Conservation (phyloP, 2,329 filamentous ascomycete genomes). For the Verticillium longisporum region DNA sequence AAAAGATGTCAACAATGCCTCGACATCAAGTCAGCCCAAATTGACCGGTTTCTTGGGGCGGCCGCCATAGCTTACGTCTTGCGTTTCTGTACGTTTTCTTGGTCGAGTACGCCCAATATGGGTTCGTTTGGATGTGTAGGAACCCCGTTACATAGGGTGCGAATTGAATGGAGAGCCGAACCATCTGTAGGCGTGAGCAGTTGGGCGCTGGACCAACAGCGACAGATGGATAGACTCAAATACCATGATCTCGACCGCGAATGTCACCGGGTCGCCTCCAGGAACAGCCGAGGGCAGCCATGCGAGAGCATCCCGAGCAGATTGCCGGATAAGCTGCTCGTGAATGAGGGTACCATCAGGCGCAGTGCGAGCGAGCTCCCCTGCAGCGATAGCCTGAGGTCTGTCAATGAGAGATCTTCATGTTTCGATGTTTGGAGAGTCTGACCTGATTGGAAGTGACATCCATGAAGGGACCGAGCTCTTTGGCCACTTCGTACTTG, state of each 20-base stretch:
- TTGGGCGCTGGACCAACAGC: background rate
- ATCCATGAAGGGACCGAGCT: slow-evolving; percentile 25
- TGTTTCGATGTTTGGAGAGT: too few relatives aligned
- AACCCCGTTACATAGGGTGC: slow-evolving; percentile 40
- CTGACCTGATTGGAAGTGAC: slow-evolving; percentile 26
- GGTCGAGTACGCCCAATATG: slow-evolving; percentile 44
- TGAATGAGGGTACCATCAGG: slow-evolving; percentile 17
- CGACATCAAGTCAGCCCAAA: background rate
- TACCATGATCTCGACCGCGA: slow-evolving; percentile 51
- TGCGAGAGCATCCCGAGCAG: slow-evolving; percentile 15
- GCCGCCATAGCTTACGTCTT: background rate
- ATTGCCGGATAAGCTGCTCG: slow-evolving; percentile 19
- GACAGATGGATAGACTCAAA: background rate
- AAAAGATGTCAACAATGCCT: slow-evolving; percentile 46
- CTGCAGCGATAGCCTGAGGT: slow-evolving; percentile 24
- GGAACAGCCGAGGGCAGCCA: slow-evolving; percentile 13
- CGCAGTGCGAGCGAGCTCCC: slow-evolving; percentile 19
- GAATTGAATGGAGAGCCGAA: slow-evolving; percentile 46
- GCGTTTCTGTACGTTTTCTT: slow-evolving; percentile 43
- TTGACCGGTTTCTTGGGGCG: too few relatives aligned
- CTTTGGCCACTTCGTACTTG: slow-evolving; percentile 17
- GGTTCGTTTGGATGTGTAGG: slow-evolving; percentile 55
- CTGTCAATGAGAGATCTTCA: too few relatives aligned
- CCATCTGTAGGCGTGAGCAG: slow-evolving; percentile 33
- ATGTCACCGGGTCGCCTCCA: slow-evolving; percentile 26